Base-by-base conservation (phyloP, 176 grass and related monocot genomes). In the Avena atlantica region DNA sequence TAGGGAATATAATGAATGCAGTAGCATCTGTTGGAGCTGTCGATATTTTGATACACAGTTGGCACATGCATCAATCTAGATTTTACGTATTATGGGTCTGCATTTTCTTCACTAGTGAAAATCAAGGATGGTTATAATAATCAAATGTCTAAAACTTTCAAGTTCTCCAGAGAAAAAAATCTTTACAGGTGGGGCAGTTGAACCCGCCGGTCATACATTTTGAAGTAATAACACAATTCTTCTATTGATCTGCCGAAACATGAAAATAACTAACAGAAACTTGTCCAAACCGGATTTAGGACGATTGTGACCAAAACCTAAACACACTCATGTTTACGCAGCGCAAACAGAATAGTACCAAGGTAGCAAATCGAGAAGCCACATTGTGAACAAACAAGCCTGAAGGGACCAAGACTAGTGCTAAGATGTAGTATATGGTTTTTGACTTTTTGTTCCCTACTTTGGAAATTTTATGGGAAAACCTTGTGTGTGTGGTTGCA, bases 81-180 rank as follows among this genome's bases (percentile, higher is more conserved):
- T 52, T 53, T 76, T 27, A 66, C 7, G 1, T 65, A 65, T 47
- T 62, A 44, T 17, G 48, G 25, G 11, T n/a, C 4, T 36, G 17
- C 4, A 20, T 67, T 52, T 12, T 52, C 45, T 81, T n/a, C 25
- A 81, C 16, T 62, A 84, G 40, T 20, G 14, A 86, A 25, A 29
- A 72, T 80, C 52, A 80, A 80, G 37, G 36, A 89, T 73, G 65
- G 19, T 16, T 74, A 24, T 29, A 74, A 76, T 31, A 65, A 77
- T 55, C 25, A 36, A 34, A 51, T 67, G 20, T 72, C 63, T 47
- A 77, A 23, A 79, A 84, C 12, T 24, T 65, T 57, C 12, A 71
- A 61, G 71, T 84, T 31, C 10, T 53, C 10, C 53, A 40, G 25
- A 29, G 40, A 78, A 56, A 40, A 8, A 31, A 45, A 52, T 17